Evolutionary conservation across 306 rosid genomes (phyloP), one percentile per base, ranked within the genome.

Genomic region (Pachyrhizus erosus): DNA sequence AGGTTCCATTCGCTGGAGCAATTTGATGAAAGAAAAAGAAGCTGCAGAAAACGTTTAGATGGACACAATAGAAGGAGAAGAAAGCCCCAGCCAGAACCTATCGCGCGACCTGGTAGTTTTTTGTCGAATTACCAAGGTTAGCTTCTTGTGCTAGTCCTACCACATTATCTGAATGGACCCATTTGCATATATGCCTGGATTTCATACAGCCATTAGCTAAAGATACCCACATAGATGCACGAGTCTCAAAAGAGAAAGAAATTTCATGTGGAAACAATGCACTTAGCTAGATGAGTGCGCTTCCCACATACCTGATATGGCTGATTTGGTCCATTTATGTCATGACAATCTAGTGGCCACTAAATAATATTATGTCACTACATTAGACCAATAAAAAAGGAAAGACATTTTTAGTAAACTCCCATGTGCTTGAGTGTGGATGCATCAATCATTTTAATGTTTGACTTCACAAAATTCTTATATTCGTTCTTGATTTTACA

Each of bases 1-100:
- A 93, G 97, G 90, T 93, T 93, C 84, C 98, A 90, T 85, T 90
- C 97, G 6, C 80, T 91, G 79, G 96, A 54, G 37, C 94, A 91
- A 84, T 90, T 93, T 67, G 98, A 93, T 57, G 93, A 93, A 58
- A 89, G 89, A 83, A 93, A 93, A 66, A 85, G 98, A 70, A 93
- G 94, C 84, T 91, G 98, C 85, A 80, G 98, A 80, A 93, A 89
- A 61, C 92, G 98, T 54, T 90, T 93, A 73, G 98, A 88, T 75
- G 93, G 94, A 55, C 97, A 93, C 82, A 93, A 93, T 86, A 77
- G 88, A 72, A 87, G 94, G 39, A 85, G 97, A 80, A 90, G 97
- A 86, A 91, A 93, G 85, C 88, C 93, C 27, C 97, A 87, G 27
- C 86, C 88, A 0, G 91, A 86, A 26, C 65, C 91, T 42, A 49